Conservation (phyloP, 495 filamentous ascomycete species). For the Aspergillus funiculosus region DNA sequence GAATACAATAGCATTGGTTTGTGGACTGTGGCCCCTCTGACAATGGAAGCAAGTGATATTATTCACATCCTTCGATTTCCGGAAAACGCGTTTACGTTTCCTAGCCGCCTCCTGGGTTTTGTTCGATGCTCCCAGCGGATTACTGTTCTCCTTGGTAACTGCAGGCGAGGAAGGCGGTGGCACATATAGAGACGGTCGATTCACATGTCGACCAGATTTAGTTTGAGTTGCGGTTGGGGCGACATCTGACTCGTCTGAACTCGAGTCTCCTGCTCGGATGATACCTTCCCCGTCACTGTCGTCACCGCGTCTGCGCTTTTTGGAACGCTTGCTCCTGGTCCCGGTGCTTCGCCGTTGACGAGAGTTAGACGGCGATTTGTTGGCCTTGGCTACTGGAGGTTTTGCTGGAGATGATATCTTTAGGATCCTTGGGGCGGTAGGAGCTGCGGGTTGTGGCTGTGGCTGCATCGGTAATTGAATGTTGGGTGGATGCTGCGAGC, state of each 20-base stretch:
- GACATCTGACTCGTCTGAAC: conserved; percentile 45
- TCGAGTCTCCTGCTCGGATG: conserved; percentile 42
- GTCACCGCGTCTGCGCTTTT: conserved; percentile 46
- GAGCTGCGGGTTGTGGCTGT: not conserved
- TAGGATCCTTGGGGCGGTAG: not conserved
- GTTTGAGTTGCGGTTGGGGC: conserved; percentile 60
- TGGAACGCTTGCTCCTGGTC: conserved; percentile 22
- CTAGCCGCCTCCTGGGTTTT: conserved; percentile 26
- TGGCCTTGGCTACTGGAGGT: conserved; percentile 4
- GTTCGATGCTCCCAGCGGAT: conserved; percentile 36
- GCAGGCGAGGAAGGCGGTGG: conserved; percentile 44
- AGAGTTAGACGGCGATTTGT: conserved; percentile 8
- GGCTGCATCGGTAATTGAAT: not conserved
- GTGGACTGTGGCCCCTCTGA: conserved; percentile 66
- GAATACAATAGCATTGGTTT: conserved; percentile 83
- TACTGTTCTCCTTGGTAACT: conserved; percentile 22
- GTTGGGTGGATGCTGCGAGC: not conserved
- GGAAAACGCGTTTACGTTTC: conserved; percentile 41
- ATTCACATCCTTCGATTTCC: conserved; percentile 40
- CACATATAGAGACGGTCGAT: conserved; percentile 65
- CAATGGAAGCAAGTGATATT: conserved; percentile 70
- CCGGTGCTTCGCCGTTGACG: conserved; percentile 13
- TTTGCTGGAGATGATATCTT: conserved; percentile 2
- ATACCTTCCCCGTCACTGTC: conserved; percentile 37
- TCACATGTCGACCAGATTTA: conserved; percentile 76